Evolutionary conservation across 345 rosid species (phyloP).

Genomic region (Fremontodendron californicum): DNA sequence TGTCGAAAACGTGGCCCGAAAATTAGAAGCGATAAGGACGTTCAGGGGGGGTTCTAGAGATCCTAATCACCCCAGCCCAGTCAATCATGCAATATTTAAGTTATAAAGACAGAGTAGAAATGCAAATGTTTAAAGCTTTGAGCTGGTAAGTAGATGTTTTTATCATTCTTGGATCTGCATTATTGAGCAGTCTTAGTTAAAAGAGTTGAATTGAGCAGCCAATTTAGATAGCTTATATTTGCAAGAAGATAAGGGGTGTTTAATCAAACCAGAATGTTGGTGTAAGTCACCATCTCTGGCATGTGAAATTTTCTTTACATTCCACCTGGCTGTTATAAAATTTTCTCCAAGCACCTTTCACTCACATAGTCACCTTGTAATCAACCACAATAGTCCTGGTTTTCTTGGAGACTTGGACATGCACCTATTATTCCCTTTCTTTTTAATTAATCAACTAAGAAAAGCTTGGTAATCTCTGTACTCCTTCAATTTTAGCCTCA

Average conservation of each 20-base stretch:
- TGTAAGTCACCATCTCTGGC: too few species aligned
- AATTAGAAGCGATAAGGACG: not conserved
- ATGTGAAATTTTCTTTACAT: not conserved
- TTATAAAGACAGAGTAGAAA: not conserved
- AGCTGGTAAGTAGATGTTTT: not conserved
- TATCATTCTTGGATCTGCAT: not conserved
- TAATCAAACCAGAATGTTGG: not conserved
- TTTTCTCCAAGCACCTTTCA: slow-evolving; percentile 1
- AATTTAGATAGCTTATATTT: not conserved
- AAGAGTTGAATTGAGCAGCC: not conserved
- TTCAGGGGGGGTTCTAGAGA: not conserved
- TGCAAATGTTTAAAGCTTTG: not conserved
- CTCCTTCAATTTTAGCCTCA: not conserved
- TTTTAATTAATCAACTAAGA: not conserved
- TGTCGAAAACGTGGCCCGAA: not conserved
- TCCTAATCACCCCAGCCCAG: not conserved
- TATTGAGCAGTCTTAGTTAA: not conserved
- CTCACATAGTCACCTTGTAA: not conserved
- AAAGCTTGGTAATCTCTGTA: not conserved
- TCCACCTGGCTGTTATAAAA: not conserved
- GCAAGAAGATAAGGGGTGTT: not conserved
- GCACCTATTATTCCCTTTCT: too few species aligned
- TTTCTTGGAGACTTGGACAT: not conserved
- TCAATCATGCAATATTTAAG: not conserved
- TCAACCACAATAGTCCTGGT: not conserved